These are phyloP conservation scores for Psilocybe mexicana DNA, from an alignment of 1,284 basidiomycete genomes.

Conservation along the genomic window DNA sequence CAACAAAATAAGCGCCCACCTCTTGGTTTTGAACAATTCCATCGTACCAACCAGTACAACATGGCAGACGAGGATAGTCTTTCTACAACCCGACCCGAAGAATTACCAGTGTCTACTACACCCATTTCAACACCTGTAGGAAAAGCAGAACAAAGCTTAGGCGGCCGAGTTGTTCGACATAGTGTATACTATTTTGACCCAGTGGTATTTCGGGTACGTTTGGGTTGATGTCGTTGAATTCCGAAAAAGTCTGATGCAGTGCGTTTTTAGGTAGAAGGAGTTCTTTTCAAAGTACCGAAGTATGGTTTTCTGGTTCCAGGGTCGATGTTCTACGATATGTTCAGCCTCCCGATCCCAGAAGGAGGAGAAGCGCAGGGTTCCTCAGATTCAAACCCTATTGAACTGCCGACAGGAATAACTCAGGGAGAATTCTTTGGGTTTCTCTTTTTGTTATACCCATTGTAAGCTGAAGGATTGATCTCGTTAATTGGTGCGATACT, in stretches of 20 bases:
- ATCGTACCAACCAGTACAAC: no score
- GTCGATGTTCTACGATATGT: background rate
- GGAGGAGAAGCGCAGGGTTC: background rate
- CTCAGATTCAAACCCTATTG: background rate
- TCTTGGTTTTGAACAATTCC: no score
- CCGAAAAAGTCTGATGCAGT: background rate
- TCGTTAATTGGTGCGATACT: background rate
- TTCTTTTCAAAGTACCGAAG: slow-evolving; percentile 3
- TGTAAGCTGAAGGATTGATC: background rate
- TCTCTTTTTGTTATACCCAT: background rate
- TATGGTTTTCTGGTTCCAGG: background rate
- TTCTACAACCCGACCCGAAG: no score
- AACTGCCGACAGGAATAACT: background rate
- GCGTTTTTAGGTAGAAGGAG: background rate
- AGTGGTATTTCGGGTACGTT: slow-evolving; percentile 1
- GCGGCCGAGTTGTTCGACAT: background rate
- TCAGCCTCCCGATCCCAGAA: background rate
- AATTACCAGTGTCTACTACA: background rate
- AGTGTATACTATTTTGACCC: background rate
- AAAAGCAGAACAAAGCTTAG: background rate
- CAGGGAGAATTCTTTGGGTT: background rate
- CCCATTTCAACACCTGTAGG: background rate
- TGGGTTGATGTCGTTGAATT: background rate
- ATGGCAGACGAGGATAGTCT: no score
- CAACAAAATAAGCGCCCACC: no score